Conservation (phyloP, 441 rosid species). For the Euphorbia schlechtendalii region DNA sequence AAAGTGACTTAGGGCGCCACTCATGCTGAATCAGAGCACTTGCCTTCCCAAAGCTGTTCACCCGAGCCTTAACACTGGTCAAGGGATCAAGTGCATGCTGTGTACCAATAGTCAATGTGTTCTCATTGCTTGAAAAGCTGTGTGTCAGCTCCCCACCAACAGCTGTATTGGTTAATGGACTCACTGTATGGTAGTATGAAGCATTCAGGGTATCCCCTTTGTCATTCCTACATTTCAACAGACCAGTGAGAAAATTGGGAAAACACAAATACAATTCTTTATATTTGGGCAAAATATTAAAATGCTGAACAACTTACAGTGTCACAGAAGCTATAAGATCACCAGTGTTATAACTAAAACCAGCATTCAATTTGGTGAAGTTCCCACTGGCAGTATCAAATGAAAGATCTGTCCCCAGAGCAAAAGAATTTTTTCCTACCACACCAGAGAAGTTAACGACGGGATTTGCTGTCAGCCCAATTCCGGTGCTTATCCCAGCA, state of each 20-base stretch:
- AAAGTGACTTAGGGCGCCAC: conserved; percentile 82
- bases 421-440: conserved; percentile 47
- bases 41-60: conserved; percentile 74
- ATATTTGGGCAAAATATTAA: too few relatives aligned
- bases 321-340: conserved; percentile 72
- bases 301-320: conserved; percentile 66
- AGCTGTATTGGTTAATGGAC: conserved; percentile 72
- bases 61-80: conserved; percentile 80
- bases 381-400: conserved; percentile 76
- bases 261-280: too few relatives aligned
- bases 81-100: conserved; percentile 84
- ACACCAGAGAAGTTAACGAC: conserved; percentile 84
- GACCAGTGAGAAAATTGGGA: not conserved
- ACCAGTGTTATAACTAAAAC: conserved; percentile 48
- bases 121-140: conserved; percentile 73
- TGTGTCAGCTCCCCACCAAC: conserved; percentile 94
- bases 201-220: conserved; percentile 69
- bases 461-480: conserved; percentile 81
- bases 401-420: conserved; percentile 78
- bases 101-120: conserved; percentile 69
- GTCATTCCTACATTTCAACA: conserved; percentile 52
- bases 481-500: conserved; percentile 74
- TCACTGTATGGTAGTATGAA: conserved; percentile 82
- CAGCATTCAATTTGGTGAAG: conserved; percentile 71
- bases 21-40: conserved; percentile 90